A percentile compares a stretch with the other conserved stretches of the same genome.
Evolutionary conservation across 495 filamentous ascomycete genomes (phyloP).

Genomic region (Hapsidospora chrysogenum): DNA sequence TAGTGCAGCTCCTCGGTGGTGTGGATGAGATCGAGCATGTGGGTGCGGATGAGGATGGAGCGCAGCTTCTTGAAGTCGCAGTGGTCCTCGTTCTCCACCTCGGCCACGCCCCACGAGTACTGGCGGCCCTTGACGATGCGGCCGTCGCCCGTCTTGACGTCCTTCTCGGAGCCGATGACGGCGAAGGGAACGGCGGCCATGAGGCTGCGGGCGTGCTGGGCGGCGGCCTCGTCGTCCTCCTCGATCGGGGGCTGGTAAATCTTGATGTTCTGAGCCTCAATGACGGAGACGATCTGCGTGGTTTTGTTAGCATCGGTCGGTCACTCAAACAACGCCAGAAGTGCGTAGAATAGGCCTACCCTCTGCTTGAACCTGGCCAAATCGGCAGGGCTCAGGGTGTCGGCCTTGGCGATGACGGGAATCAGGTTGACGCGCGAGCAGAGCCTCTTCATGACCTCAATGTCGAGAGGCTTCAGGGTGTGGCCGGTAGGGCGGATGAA

Average conservation of each 20-base stretch:
- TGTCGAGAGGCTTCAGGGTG: slow-evolving; percentile 95
- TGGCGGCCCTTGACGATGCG: slow-evolving; percentile 97
- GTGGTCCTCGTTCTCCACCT: slow-evolving; percentile 99
- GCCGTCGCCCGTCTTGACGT: slow-evolving; percentile 88
- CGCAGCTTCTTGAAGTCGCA: slow-evolving; percentile 99
- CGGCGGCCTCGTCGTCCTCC: slow-evolving; percentile 93
- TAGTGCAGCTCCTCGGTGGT: slow-evolving; percentile 98
- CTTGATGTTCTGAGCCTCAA: slow-evolving; percentile 97
- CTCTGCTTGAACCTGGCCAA: slow-evolving; percentile 83
- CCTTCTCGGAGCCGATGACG: slow-evolving; percentile 97
- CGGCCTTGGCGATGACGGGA: slow-evolving; percentile 94
- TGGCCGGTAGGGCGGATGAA: slow-evolving; percentile 98
- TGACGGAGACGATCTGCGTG: slow-evolving; percentile 79
- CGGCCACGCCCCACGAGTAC: slow-evolving; percentile 97
- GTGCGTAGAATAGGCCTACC: slow-evolving; percentile 27
- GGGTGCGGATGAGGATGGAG: slow-evolving; percentile 96
- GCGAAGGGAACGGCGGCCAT: slow-evolving; percentile 98
- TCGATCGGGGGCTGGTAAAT: slow-evolving; percentile 96
- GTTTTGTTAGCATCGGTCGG: slow-evolving; percentile 9
- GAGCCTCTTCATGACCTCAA: slow-evolving; percentile 98
- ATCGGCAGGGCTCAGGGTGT: slow-evolving; percentile 86
- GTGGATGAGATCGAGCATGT: slow-evolving; percentile 99
- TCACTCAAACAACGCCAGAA: not conserved
- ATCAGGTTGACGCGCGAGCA: slow-evolving; percentile 97
- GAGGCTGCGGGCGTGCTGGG: slow-evolving; percentile 79